Base-by-base conservation (phyloP, 2,329 filamentous ascomycete genomes). In the Neofusicoccum cordaticola region DNA sequence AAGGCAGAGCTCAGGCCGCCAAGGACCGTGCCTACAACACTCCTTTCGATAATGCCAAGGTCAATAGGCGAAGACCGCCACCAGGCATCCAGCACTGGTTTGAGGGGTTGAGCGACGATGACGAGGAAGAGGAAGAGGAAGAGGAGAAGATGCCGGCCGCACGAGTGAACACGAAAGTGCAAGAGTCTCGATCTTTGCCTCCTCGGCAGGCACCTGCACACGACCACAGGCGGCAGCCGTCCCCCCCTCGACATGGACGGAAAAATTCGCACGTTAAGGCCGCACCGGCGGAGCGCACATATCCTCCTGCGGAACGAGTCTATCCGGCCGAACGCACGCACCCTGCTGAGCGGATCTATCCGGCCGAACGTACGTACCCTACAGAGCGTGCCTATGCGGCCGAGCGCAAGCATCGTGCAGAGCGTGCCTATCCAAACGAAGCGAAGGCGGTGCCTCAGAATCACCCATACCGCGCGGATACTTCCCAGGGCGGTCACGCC, bases 11-110 rank as follows among this genome's bases (percentile, higher is more conserved):
- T 17, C 53, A 57, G 13, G 37, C 60, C 69, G 45, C 56, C 61
- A 52, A 63, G 60, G 47, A 51, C n/a, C 60, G 60, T 11, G 47
- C 60, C 13, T 53, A 63, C 15, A 51, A 52, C 17, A 15, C 48
- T 44, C 47, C 48, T 42, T 80, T 77, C 68, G 80, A 82, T 66
- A 79, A 74, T 68, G 75, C 80, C 63, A 83, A 83, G 70, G 74
- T 79, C 31, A 76, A 83, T 64, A 76, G 82, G 17, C 74, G 79
- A 41, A 73, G 80, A 39, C 81, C 81, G 15, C 81, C 81, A 4
- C 80, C 78, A 56, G 81, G 81, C 7, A 80, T 82, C 34, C 74
- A 82, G 66, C 79, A 83, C 66, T 83, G 81, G 81, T 83, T 83
- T 64, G 81, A 83, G 63, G 81, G 76, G 3, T 71, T 81, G 11